Base-by-base conservation (phyloP, 2,329 filamentous ascomycete species). In the Curvularia spicifera region DNA sequence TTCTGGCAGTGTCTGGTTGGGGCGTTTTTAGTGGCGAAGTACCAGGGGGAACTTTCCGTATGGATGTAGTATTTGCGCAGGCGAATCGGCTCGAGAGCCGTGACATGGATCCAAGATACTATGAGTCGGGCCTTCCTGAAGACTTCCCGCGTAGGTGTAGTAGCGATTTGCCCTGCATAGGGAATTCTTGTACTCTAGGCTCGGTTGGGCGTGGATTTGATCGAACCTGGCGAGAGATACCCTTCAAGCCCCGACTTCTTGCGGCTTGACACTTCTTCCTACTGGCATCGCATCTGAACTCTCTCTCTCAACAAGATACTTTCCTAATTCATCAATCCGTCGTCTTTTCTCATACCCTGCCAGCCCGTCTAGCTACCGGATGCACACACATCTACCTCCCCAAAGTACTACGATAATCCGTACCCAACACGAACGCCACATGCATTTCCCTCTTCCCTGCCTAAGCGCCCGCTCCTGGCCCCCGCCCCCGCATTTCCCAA, bases 71-170 rank as follows among this genome's bases (percentile, higher is more conserved):
- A 29, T 3, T n/a, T 22, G 39, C 7, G 35, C 8, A 42, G 29
- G 48, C 54, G 28, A 57, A 56, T 56, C 53, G 48, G 53, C 40
- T 50, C 40, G 28, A 44, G 26, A 56, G 48, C 48, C 47, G 48
- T 26, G 6, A 46, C 20, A 39, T 49, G 33, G 46, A 49, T 49
- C 4, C 46, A 18, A 35, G 22, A 13, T 12, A 37, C n/a, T 33
- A 22, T 8, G 5, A 49, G 33, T 49, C 46, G 46, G 46, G 35
- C 46, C 46, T 49, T 39, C 33, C 18, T 28, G 22, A 18, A 37
- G 7, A 29, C 45, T 28, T 15, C 12, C 12, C 20, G 13, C 13
- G 18, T 52, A 31, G 29, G 29, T 12, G 29, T 31, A 31, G 9
- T 12, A 49, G 42, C 44, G 48, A 20, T 52, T 56, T 20, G 33